Evolutionary conservation across 2,329 filamentous ascomycete species (phyloP).

Genomic region (Periconia digitata): DNA sequence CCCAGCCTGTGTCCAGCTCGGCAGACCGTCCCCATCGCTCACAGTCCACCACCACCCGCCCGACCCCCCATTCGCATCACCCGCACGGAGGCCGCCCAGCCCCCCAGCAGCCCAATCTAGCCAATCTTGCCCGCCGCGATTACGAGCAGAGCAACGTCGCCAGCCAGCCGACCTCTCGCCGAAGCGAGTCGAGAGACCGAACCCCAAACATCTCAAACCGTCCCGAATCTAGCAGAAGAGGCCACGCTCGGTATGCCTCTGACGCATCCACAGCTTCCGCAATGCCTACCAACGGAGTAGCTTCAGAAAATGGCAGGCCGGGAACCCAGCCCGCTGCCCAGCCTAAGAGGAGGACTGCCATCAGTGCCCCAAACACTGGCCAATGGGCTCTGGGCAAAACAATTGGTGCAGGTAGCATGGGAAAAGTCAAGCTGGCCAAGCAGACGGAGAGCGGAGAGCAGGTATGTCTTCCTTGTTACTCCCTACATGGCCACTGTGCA

Average conservation of each 20-base stretch:
- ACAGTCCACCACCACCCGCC: slow-evolving; percentile 37
- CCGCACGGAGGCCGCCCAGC: slow-evolving; percentile 17
- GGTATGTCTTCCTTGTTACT: slow-evolving; percentile 54
- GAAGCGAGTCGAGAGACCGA: slow-evolving; percentile 67
- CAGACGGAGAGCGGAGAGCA: slow-evolving; percentile 90
- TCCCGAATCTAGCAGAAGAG: slow-evolving; percentile 57
- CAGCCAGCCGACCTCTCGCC: slow-evolving; percentile 56
- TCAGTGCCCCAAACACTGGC: slow-evolving; percentile 78
- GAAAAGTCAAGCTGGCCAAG: slow-evolving; percentile 94
- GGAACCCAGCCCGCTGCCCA: slow-evolving; percentile 18
- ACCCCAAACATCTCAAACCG: slow-evolving; percentile 49
- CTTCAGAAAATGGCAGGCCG: slow-evolving; percentile 31
- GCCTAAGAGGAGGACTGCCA: slow-evolving; percentile 68
- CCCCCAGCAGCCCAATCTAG: slow-evolving; percentile 49
- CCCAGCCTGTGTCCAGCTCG: slow-evolving; percentile 21
- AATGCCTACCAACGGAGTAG: slow-evolving; percentile 42
- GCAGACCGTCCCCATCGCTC: slow-evolving; percentile 40
- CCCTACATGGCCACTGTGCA: neutral
- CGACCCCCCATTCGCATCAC: slow-evolving; percentile 39
- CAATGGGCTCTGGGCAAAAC: slow-evolving; percentile 97
- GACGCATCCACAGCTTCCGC: slow-evolving; percentile 44
- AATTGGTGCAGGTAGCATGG: slow-evolving; percentile 97
- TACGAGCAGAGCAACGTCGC: slow-evolving; percentile 72
- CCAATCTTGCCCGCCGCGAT: slow-evolving; percentile 65
- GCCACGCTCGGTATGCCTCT: slow-evolving; percentile 49